phyloP scores from a whole-genome alignment of 192 early-diverging fungal species.

The Bifiguratus adelaidae region DNA sequence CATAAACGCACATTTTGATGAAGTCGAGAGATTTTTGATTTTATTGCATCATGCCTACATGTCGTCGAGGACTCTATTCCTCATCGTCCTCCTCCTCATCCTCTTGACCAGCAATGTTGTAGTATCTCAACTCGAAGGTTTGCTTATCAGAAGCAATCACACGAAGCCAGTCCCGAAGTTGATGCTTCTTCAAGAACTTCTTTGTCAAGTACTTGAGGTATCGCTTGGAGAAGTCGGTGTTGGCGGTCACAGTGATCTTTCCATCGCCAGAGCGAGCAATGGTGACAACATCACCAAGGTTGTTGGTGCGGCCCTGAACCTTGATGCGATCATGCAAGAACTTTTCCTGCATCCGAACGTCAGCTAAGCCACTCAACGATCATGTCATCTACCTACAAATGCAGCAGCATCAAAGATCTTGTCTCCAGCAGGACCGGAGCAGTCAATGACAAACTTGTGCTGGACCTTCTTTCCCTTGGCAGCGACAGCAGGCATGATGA shows the following conservation, averaged over 20 bases:
- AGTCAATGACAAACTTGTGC: constrained; percentile 94
- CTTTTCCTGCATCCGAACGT: constrained; percentile 60
- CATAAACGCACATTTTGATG: no score
- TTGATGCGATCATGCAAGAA: constrained; percentile 98
- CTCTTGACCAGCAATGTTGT: constrained; percentile 71
- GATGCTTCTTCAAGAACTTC: constrained; percentile 99
- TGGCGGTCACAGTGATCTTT: constrained; percentile 71
- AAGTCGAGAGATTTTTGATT: no score
- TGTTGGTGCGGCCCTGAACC: constrained; percentile 92
- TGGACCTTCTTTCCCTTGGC: constrained; percentile 58
- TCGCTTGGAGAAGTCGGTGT: constrained; percentile 85
- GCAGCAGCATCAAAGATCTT: constrained; percentile 94
- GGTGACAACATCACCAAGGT: constrained; percentile 79
- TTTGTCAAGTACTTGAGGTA: constrained; percentile 99
- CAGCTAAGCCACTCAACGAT: no score
- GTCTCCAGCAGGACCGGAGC: constrained; percentile 85
- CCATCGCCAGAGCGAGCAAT: constrained; percentile 64
- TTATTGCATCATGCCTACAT: no score
- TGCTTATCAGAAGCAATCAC: constrained; percentile 82
- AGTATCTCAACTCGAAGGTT: constrained; percentile 95
- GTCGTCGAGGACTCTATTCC: no score
- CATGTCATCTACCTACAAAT: constrained; percentile 82
- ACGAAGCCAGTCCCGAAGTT: constrained; percentile 97
- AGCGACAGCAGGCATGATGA: no score
- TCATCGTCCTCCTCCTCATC: constrained; percentile 69